Percentiles rank a stretch among this genome's conserved stretches.
These are phyloP conservation scores for Hortiboletus flavorubellus DNA, from an alignment of 768 basidiomycete species.

Conservation along the genomic window DNA sequence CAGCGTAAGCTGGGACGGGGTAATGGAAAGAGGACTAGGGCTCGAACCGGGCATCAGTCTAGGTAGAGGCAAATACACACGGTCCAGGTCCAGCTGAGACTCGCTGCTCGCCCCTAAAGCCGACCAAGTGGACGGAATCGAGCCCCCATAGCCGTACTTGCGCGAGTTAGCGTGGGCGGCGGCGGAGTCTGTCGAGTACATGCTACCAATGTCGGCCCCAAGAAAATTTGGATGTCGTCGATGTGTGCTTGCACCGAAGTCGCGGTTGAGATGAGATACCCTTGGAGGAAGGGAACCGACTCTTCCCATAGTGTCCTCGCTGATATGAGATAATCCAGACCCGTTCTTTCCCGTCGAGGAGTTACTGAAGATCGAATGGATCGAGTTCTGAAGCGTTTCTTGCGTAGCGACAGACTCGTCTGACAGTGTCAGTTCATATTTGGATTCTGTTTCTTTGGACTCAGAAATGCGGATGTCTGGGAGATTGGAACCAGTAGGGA, in stretches of 20 bases:
- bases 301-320: not conserved
- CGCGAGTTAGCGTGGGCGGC: conserved; percentile 21
- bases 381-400: not conserved
- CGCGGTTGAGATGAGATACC: conserved; percentile 6
- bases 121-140: conserved; percentile 25
- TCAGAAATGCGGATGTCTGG: not conserved
- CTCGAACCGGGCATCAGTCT: not conserved
- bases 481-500: not conserved
- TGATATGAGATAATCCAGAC: not conserved
- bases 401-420: not conserved
- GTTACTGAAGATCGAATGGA: not conserved
- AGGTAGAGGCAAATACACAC: conserved; percentile 1
- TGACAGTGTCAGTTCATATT: not conserved
- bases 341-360: not conserved
- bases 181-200: conserved; percentile 26
- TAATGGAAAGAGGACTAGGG: not conserved
- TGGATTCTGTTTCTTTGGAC: not conserved
- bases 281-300: not conserved
- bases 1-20: conserved; percentile 3
- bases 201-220: conserved; percentile 17
- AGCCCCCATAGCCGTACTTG: conserved; percentile 22
- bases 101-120: conserved; percentile 11
- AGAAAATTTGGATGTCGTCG: conserved; percentile 1
- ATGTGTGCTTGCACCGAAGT: not conserved
- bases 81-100: conserved; percentile 16